Base-by-base conservation (phyloP, 202 grass and related monocot genomes). In the Brachypodium distachyon region DNA sequence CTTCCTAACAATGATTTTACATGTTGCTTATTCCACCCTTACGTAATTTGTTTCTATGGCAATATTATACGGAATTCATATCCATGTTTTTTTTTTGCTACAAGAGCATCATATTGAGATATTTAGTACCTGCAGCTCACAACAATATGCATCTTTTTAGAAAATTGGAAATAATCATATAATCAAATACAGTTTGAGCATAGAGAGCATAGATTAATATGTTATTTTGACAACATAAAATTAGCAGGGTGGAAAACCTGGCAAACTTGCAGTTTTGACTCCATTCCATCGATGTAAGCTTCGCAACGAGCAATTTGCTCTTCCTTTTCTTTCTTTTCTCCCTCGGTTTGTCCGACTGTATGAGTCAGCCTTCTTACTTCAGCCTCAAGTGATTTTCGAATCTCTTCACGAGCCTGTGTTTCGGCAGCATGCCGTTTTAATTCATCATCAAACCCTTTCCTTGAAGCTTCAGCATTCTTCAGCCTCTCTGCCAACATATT, bases 241-340 rank as follows among this genome's bases (percentile, higher is more conserved):
- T 22, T 41, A 67, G 55, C 25, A 60, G 65, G 61, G 37, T 72
- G 47, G 59, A 68, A 53, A 81, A 98, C 96, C 85, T 99, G 92
- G 65, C 87, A 92, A 77, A 80, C 81, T 87, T 99, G 85, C 46
- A 99, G 73, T 91, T 96, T 99, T 17, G 89, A 87, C 67, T 99
- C 87, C 89, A 99, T 92, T 73, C 89, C 87, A 82, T 96, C 85
- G 70, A 99, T 96, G 56, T 87, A 90, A 33, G 85, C 81, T 88
- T 96, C 92, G 75, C 87, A 99, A 7, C 87, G 92, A 87, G 61
- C 48, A 84, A 96, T 83, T 80, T 99, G 92, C 25, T 83, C 91
- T 90, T 96, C 91, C 61, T 95, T 99, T 76, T 93, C 92, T 77
- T 82, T 81, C 81, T 95, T 99, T 79, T 93, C 89, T 57, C 71